Percentiles rank a stretch among this genome's conserved stretches.
Evolutionary conservation across 768 basidiomycete genomes (phyloP).

Genomic region (Solioccasus polychromus): DNA sequence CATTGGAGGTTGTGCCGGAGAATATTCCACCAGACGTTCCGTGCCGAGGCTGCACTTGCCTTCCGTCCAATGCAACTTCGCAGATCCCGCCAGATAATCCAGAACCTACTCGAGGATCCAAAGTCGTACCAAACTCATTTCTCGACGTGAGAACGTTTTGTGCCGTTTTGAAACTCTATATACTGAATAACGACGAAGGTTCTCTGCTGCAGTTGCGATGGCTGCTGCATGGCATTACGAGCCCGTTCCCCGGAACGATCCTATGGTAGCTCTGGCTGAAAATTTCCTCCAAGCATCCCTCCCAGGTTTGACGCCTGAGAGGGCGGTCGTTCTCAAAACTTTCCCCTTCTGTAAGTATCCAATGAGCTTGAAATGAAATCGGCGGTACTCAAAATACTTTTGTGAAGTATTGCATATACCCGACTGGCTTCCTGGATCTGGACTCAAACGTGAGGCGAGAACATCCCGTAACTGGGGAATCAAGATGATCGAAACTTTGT

Average conservation of each 20-base stretch:
- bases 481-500: slow-evolving; percentile 3
- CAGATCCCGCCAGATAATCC: background rate
- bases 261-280: background rate
- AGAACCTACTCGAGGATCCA: background rate
- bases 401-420: slow-evolving; percentile 7
- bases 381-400: background rate
- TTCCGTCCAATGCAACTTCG: background rate
- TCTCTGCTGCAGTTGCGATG: background rate
- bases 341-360: background rate
- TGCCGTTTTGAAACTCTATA: background rate
- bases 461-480: background rate
- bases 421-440: slow-evolving; percentile 11
- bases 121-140: background rate
- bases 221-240: background rate
- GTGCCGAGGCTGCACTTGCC: background rate
- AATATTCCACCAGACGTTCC: slow-evolving; percentile 1
- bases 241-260: background rate
- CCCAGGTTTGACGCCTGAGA: background rate
- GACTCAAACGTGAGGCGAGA: slow-evolving; percentile 4
- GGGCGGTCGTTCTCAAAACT: background rate
- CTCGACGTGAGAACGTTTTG: background rate
- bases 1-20: background rate
- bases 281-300: background rate
- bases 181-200: background rate
- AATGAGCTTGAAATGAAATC: background rate